A percentile compares a stretch with the other conserved stretches of the same genome.
Evolutionary conservation across 176 grass and related monocot genomes (phyloP).

Genomic region (Tillandsia fasciculata): DNA sequence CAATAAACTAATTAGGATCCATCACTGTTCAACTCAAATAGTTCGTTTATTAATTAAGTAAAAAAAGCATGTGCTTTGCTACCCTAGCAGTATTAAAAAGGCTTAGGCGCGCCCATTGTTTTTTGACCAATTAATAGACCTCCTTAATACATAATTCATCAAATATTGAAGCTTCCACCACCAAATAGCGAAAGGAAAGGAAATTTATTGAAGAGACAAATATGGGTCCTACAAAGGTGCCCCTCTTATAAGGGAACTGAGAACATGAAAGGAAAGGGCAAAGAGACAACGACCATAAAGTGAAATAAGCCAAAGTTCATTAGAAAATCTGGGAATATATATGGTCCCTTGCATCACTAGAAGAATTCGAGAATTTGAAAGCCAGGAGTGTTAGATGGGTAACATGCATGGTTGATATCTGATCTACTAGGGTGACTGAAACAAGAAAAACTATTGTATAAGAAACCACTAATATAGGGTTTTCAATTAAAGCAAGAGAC

Average conservation of each 20-base stretch:
- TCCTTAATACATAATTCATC: conserved; percentile 39
- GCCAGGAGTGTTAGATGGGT: conserved; percentile 6
- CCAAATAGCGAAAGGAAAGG: neutral
- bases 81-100: neutral
- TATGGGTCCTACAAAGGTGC: conserved; percentile 27
- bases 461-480: conserved; percentile 14
- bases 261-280: conserved; percentile 39
- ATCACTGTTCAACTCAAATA: conserved; percentile 17
- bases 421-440: conserved; percentile 11
- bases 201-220: conserved; percentile 25
- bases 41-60: conserved; percentile 11
- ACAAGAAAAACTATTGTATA: conserved; percentile 20
- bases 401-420: conserved; percentile 15
- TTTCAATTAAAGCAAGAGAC: conserved; percentile 12
- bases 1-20: conserved; percentile 29
- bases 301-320: conserved; percentile 40
- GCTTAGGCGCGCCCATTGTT: conserved; percentile 15
- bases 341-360: conserved; percentile 18
- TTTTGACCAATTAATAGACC: conserved; percentile 21
- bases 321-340: conserved; percentile 40
- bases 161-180: neutral
- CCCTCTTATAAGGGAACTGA: conserved; percentile 44
- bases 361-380: neutral
- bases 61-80: conserved; percentile 42
- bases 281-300: conserved; percentile 40